Evolutionary conservation across 208 protist genomes (phyloP).

Genomic region (Trypanosoma boissoni): DNA sequence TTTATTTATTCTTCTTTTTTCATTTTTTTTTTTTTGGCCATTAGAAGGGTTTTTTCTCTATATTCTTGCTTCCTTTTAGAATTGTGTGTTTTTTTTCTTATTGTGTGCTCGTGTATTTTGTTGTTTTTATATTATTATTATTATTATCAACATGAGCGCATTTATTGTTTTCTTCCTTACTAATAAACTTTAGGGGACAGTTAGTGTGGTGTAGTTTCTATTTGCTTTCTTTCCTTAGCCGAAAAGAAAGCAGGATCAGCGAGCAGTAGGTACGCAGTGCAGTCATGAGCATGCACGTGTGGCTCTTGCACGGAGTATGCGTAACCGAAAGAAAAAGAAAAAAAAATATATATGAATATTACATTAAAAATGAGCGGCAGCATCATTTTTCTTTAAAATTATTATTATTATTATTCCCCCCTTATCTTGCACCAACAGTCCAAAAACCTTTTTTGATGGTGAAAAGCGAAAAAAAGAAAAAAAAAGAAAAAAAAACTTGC

Average conservation of each 20-base stretch:
- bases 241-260: not conserved
- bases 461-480: not conserved
- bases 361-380: not conserved
- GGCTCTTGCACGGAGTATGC: conserved; percentile 1
- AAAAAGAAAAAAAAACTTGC: conserved; percentile 3
- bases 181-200: no score
- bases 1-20: conserved; percentile 15
- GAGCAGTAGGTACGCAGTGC: not conserved
- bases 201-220: not conserved
- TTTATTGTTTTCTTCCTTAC: no score
- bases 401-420: not conserved
- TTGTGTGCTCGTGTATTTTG: conserved; percentile 14
- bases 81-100: conserved; percentile 10
- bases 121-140: conserved; percentile 3
- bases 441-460: not conserved
- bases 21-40: conserved; percentile 15
- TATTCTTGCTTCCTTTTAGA: not conserved
- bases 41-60: conserved; percentile 14
- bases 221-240: not conserved
- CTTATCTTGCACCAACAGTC: no score
- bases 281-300: conserved; percentile 1
- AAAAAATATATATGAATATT: not conserved
- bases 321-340: not conserved
- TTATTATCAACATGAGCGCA: no score
- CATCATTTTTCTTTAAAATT: not conserved